Base-by-base conservation (phyloP, 2,329 filamentous ascomycete species). In the Phialemoniopsis sp. region DNA sequence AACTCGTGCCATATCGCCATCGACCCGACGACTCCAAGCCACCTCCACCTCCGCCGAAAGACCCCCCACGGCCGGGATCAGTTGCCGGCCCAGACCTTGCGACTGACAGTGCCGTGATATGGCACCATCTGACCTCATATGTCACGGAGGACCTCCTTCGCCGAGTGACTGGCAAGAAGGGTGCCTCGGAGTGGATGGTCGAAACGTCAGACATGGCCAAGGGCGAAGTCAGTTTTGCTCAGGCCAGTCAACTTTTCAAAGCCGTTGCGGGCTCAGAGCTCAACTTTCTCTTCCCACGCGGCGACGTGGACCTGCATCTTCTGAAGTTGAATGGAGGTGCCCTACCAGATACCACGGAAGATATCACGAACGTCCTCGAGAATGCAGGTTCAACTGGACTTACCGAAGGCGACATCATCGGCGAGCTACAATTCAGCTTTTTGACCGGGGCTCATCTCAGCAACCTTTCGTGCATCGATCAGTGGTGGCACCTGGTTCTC, bases 391-490 rank as follows among this genome's bases (percentile, higher is more conserved):
- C 43, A 13, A 46, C 47, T 21, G 37, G 49, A 6, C 17, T 60
- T 9, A 43, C 41, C 1, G 62, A 64, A 26, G 58, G 62, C 2
- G 70, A 77, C 39, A 56, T 82, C 18, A 54, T 78, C 5, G 79
- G 77, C 34, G 79, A 84, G 51, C 55, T 82, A 3, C 79, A 83
- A 47, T 74, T 82, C 52, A 68, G 70, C 32, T 83, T 74, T 48
- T 50, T 82, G 5, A 72, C 71, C 0, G 78, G 78, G 29, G 68
- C 73, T 53, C 67, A 77, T 39, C 67, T 82, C 2, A 71, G 73
- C 31, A 83, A 80, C 52, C 60, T 73, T 32, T 65, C 74, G 8
- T 82, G 78, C 47, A 62, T 80, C 32, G 75, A 80, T 44, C 78
- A 83, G 45, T 83, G 78, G 79, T 76, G 70, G 64, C 67, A 78